Evolutionary conservation across 1,284 basidiomycete species (phyloP).

Genomic region (Sparassis latifolia): DNA sequence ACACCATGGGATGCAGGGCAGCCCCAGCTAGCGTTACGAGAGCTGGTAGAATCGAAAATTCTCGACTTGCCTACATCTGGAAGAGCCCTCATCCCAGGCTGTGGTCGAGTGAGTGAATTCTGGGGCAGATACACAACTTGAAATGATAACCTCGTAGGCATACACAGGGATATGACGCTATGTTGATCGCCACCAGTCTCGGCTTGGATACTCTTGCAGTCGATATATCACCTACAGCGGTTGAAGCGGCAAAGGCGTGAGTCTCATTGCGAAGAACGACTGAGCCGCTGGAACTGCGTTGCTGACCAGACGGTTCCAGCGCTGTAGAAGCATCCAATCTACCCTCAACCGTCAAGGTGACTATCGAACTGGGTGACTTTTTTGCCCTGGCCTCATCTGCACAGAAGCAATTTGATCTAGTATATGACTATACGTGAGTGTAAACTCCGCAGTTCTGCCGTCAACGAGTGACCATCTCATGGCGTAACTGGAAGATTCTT

Average conservation of each 20-base stretch:
- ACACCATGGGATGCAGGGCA: conserved; percentile 64
- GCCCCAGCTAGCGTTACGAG: conserved; percentile 48
- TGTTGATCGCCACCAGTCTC: conserved; percentile 43
- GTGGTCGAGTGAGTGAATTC: conserved; percentile 35
- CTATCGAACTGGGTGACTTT: conserved; percentile 44
- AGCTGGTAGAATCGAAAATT: conserved; percentile 42
- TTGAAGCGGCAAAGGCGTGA: conserved; percentile 44
- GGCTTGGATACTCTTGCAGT: conserved; percentile 45
- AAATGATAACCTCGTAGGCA: neutral
- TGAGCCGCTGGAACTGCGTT: too few species aligned
- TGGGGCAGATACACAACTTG: neutral
- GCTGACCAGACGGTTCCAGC: neutral
- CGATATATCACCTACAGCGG: conserved; percentile 53
- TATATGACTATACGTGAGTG: conserved; percentile 66
- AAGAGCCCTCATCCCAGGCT: conserved; percentile 64
- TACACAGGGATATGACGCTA: conserved; percentile 57
- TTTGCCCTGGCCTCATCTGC: conserved; percentile 32
- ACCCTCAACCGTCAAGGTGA: conserved; percentile 18
- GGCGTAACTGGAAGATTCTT: conserved; percentile 42
- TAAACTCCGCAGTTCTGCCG: neutral
- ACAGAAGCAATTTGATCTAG: conserved; percentile 43
- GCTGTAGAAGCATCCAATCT: neutral
- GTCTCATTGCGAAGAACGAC: conserved; percentile 5
- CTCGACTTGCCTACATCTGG: conserved; percentile 48
- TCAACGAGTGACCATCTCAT: neutral